Evolutionary conservation across 805 yeast genomes (phyloP).

Genomic region (Yarrowia hollandica): DNA sequence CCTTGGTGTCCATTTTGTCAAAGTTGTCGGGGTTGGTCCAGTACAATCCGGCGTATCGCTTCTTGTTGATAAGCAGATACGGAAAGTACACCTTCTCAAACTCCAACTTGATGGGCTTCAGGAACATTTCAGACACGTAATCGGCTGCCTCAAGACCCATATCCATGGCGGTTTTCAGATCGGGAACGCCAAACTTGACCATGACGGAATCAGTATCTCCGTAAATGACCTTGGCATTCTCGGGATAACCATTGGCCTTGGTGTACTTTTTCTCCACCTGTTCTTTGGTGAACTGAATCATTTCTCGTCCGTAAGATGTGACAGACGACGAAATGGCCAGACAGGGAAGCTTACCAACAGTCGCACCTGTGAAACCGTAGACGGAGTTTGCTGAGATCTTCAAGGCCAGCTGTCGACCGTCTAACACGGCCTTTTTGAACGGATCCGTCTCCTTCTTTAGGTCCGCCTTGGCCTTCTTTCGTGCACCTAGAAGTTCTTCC

Average conservation of each 20-base stretch:
- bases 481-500: conserved; percentile 82
- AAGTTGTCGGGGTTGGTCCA: conserved; percentile 93
- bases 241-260: conserved; percentile 77
- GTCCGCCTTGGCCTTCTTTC: conserved; percentile 90
- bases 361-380: conserved; percentile 98
- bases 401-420: conserved; percentile 95
- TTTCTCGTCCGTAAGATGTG: conserved; percentile 92
- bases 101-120: conserved; percentile 87
- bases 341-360: conserved; percentile 95
- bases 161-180: conserved; percentile 80
- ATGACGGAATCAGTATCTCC: conserved; percentile 99
- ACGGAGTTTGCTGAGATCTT: conserved; percentile 98
- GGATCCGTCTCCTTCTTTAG: conserved; percentile 92
- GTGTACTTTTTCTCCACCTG: conserved; percentile 80
- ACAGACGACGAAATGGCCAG: conserved; percentile 93
- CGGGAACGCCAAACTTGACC: conserved; percentile 91
- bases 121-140: conserved; percentile 72
- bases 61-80: conserved; percentile 87
- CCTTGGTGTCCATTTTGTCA: conserved; percentile 97
- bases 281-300: conserved; percentile 90
- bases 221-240: conserved; percentile 86
- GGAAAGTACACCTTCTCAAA: conserved; percentile 97
- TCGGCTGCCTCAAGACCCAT: conserved; percentile 94
- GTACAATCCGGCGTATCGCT: conserved; percentile 93
- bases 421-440: conserved; percentile 85